Evolutionary conservation across 179 eudicot species (phyloP).

Genomic region (Corrigiola litoralis): DNA sequence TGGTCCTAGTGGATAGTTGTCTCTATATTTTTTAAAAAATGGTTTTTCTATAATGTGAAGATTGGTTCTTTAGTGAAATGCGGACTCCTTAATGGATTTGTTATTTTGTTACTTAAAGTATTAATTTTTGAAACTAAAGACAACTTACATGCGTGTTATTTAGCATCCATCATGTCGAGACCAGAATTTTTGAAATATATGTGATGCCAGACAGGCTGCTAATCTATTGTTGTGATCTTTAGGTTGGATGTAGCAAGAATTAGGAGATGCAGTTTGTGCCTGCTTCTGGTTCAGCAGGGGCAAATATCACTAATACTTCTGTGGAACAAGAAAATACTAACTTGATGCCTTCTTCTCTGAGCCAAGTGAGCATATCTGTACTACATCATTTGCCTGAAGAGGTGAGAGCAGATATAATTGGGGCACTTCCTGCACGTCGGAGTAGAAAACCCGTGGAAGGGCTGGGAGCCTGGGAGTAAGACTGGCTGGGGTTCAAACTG

Average conservation of each 20-base stretch:
- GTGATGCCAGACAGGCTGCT: too few species aligned
- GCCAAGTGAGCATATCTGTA: constrained; percentile 79
- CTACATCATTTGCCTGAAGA: constrained; percentile 81
- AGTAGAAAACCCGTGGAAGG: constrained; percentile 16
- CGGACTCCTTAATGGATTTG: too few species aligned
- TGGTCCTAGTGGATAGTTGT: too few species aligned
- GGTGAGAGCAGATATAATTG: constrained; percentile 63
- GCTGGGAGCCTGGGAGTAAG: neutral
- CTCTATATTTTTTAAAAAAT: too few species aligned
- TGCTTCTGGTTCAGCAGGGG: constrained; percentile 26
- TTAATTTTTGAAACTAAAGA: too few species aligned
- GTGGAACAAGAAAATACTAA: constrained; percentile 22
- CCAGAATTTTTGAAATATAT: neutral
- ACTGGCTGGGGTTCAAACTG: constrained; percentile 16
- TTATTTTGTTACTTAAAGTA: too few species aligned
- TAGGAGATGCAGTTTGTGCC: constrained; percentile 23
- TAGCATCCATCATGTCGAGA: neutral
- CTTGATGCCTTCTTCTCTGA: constrained; percentile 87
- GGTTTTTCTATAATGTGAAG: too few species aligned
- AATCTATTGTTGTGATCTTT: constrained; percentile 12
- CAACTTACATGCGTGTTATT: neutral
- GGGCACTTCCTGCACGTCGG: constrained; percentile 69
- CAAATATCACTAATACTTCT: constrained; percentile 17
- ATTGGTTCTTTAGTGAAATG: too few species aligned
- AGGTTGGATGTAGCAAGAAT: constrained; percentile 26